A percentile compares a stretch with the other conserved stretches of the same genome.
Conservation (phyloP, 2,329 filamentous ascomycete genomes). For the Phialocephala sp. region DNA sequence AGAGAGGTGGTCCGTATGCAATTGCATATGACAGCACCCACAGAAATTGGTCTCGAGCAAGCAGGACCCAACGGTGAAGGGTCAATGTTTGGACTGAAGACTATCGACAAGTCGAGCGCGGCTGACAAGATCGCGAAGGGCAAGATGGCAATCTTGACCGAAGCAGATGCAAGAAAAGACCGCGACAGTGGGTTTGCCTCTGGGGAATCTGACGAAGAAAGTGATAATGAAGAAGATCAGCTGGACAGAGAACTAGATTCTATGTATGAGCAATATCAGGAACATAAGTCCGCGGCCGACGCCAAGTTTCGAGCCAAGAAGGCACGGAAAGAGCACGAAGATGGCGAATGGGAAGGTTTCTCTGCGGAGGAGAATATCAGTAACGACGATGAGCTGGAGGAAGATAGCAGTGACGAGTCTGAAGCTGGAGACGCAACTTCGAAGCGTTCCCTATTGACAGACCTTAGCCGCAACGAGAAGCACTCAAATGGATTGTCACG, state of each 20-base stretch:
- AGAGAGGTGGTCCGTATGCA: slow-evolving; percentile 97
- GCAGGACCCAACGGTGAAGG: slow-evolving; percentile 78
- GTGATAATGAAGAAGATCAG: slow-evolving; percentile 75
- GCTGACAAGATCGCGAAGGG: slow-evolving; percentile 74
- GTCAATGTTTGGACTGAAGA: slow-evolving; percentile 84
- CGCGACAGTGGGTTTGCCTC: slow-evolving; percentile 64
- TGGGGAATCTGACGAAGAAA: slow-evolving; percentile 64
- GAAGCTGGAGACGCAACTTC: slow-evolving; percentile 54
- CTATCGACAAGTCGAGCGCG: slow-evolving; percentile 76
- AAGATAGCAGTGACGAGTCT: slow-evolving; percentile 67
- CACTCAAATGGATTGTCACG: slow-evolving; percentile 73
- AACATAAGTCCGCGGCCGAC: slow-evolving; percentile 78
- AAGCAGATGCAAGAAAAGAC: slow-evolving; percentile 61
- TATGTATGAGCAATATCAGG: slow-evolving; percentile 86
- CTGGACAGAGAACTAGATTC: slow-evolving; percentile 85
- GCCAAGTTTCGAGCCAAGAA: slow-evolving; percentile 92
- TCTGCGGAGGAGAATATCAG: slow-evolving; percentile 64
- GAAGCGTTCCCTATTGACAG: slow-evolving; percentile 62
- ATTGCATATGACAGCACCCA: slow-evolving; percentile 93
- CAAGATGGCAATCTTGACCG: slow-evolving; percentile 74
- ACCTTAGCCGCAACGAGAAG: slow-evolving; percentile 60
- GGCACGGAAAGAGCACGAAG: slow-evolving; percentile 77
- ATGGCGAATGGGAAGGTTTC: slow-evolving; percentile 92
- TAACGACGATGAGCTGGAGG: slow-evolving; percentile 60
- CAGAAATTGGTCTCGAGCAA: slow-evolving; percentile 94